These are phyloP conservation scores for Penicillium sp. DNA, from an alignment of 2,329 filamentous ascomycete species.

Conservation along the genomic window DNA sequence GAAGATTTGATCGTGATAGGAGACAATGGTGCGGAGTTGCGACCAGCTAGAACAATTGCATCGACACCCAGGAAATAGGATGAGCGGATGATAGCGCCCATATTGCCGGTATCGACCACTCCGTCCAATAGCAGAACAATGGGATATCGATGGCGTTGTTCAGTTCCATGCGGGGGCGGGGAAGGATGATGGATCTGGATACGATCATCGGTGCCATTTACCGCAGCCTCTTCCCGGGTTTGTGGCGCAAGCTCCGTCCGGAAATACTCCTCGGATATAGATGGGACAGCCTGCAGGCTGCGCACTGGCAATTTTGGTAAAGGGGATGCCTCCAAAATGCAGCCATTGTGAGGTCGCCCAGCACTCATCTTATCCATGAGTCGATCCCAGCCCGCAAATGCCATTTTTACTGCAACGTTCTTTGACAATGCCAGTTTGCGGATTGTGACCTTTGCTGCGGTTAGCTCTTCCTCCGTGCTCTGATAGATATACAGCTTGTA, in stretches of 20 bases:
- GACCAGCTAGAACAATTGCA: slow-evolving; percentile 72
- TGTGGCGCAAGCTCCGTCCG: slow-evolving; percentile 62
- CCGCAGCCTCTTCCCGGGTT: slow-evolving; percentile 65
- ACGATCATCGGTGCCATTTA: slow-evolving; percentile 65
- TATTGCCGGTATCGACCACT: slow-evolving; percentile 78
- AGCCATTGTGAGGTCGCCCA: slow-evolving; percentile 84
- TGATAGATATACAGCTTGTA: slow-evolving; percentile 81
- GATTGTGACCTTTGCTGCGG: slow-evolving; percentile 38
- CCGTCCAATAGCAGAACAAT: slow-evolving; percentile 44
- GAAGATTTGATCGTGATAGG: slow-evolving; percentile 82
- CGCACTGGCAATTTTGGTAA: slow-evolving; percentile 69
- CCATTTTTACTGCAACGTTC: slow-evolving; percentile 56
- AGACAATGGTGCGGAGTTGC: slow-evolving; percentile 70
- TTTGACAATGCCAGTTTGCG: slow-evolving; percentile 39
- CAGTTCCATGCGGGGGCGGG: slow-evolving; percentile 2
- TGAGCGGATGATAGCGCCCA: slow-evolving; percentile 84
- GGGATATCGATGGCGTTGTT: slow-evolving; percentile 31
- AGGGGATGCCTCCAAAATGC: slow-evolving; percentile 81
- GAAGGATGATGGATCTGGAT: slow-evolving; percentile 41
- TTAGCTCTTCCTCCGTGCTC: slow-evolving; percentile 52
- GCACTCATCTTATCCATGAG: slow-evolving; percentile 80
- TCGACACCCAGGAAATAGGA: slow-evolving; percentile 89
- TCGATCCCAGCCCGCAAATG: slow-evolving; percentile 61
- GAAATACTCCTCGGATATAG: slow-evolving; percentile 52
- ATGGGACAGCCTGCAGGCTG: slow-evolving; percentile 52